A percentile compares a stretch with the other conserved stretches of the same genome.
phyloP scores from a whole-genome alignment of 2,329 filamentous ascomycete genomes.

The Magnaporthiopsis poae region DNA sequence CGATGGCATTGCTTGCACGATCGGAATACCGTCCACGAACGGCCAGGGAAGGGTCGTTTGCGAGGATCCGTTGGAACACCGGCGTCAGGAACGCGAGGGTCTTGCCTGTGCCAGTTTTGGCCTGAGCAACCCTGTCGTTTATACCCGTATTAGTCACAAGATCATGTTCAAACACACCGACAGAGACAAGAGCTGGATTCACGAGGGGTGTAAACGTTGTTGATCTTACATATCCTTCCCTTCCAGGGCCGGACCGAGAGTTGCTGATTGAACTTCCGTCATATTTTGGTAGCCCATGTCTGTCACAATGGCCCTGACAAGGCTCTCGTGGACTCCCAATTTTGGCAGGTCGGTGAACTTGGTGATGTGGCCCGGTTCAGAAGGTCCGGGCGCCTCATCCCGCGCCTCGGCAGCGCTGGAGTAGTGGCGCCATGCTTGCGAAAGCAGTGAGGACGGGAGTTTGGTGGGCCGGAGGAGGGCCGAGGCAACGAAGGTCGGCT shows the following conservation, averaged over 20 bases:
- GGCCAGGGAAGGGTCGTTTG: constrained; percentile 49
- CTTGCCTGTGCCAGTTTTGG: constrained; percentile 94
- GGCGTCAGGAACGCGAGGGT: constrained; percentile 88
- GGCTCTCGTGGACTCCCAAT: constrained; percentile 48
- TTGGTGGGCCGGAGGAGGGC: constrained; percentile 1
- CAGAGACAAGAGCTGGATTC: constrained; percentile 11
- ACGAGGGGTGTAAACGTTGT: no score
- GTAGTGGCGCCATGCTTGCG: constrained; percentile 2
- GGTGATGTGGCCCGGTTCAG: constrained; percentile 8
- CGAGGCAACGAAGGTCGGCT: background rate
- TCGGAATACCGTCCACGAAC: constrained; percentile 24
- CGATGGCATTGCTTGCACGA: constrained; percentile 11
- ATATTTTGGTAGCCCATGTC: constrained; percentile 72
- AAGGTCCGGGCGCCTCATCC: background rate
- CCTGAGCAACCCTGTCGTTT: constrained; percentile 65
- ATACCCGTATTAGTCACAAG: background rate
- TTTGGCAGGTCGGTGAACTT: constrained; percentile 34
- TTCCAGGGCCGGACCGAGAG: constrained; percentile 68
- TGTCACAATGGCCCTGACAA: constrained; percentile 59
- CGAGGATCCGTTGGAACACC: constrained; percentile 68
- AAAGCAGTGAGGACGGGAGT: background rate
- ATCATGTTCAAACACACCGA: constrained; percentile 9
- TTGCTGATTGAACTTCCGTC: constrained; percentile 84
- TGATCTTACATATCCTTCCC: constrained; percentile 69
- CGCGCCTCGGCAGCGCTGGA: constrained; percentile 1